phyloP scores from a whole-genome alignment of 805 yeast genomes.

The Wickerhamomyces rabaulensis region DNA sequence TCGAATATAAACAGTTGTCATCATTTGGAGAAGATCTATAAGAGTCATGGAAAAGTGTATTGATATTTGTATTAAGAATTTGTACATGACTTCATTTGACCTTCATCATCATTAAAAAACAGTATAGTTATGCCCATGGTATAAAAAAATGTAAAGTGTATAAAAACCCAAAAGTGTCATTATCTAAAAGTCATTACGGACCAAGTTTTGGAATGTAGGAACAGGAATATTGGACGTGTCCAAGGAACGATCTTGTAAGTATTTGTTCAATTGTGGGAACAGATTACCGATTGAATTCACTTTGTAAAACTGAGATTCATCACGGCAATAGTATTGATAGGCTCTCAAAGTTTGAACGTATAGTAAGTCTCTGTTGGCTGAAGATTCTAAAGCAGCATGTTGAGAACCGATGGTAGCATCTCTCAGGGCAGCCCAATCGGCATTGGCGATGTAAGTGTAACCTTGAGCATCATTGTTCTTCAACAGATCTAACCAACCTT shows the following conservation, averaged over 20 bases:
- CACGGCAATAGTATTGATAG: conserved; percentile 23
- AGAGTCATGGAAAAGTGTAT: neutral
- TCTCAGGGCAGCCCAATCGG: conserved; percentile 81
- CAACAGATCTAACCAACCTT: conserved; percentile 50
- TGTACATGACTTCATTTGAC: neutral
- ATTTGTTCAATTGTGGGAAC: conserved; percentile 10
- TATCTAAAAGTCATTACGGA: neutral
- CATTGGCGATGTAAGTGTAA: conserved; percentile 64
- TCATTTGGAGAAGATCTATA: neutral
- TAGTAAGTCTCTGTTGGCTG: conserved; percentile 3
- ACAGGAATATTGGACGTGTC: conserved; percentile 11
- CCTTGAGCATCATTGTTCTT: conserved; percentile 46
- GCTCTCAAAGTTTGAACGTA: conserved; percentile 18
- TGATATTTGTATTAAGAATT: neutral
- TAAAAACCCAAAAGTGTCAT: neutral
- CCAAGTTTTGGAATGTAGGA: conserved; percentile 10
- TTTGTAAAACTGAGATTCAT: conserved; percentile 11
- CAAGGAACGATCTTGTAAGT: conserved; percentile 8
- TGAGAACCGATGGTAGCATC: conserved; percentile 50
- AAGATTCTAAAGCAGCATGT: conserved; percentile 2
- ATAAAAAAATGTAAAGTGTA: neutral
- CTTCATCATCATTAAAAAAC: neutral
- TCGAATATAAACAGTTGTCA: too few relatives aligned
- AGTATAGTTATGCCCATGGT: neutral
- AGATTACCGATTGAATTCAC: conserved; percentile 11